phyloP scores from a whole-genome alignment of 306 rosid species.

The Fagus sylvatica region DNA sequence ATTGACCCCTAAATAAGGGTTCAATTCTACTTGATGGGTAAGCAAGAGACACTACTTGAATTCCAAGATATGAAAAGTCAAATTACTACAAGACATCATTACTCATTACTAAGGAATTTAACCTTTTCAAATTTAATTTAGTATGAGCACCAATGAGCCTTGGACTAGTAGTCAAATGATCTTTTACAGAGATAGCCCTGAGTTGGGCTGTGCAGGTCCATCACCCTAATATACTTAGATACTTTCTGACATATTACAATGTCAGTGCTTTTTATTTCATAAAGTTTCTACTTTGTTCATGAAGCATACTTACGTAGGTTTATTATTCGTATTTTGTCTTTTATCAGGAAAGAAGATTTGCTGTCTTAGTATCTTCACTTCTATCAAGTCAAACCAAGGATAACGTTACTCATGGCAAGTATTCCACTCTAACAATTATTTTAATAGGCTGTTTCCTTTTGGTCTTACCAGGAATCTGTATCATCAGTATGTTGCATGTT shows the following conservation, averaged over 20 bases:
- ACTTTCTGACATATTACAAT: background rate
- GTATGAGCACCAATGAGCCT: background rate
- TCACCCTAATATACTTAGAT: background rate
- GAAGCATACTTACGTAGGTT: slow-evolving; percentile 18
- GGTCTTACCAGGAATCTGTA: slow-evolving; percentile 9
- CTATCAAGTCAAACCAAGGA: slow-evolving; percentile 97
- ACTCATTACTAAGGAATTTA: background rate
- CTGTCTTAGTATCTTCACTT: slow-evolving; percentile 81
- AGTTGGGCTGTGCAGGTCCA: background rate
- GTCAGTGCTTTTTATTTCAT: background rate
- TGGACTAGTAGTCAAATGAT: slow-evolving; percentile 5
- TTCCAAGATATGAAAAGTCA: background rate
- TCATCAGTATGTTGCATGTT: background rate
- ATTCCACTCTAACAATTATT: slow-evolving; percentile 12
- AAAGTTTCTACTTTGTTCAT: slow-evolving; percentile 5
- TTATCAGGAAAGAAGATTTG: slow-evolving; percentile 82
- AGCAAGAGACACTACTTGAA: background rate
- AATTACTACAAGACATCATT: background rate
- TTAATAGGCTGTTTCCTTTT: background rate
- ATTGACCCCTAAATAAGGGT: too few species aligned
- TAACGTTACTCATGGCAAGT: slow-evolving; percentile 73
- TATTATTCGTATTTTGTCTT: slow-evolving; percentile 12
- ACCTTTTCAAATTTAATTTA: background rate
- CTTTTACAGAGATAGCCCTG: background rate
- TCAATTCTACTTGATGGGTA: background rate